Evolutionary conservation across 345 rosid species (phyloP), one percentile per base, ranked within the genome.

Genomic region (Rhodamnia rubescens): DNA sequence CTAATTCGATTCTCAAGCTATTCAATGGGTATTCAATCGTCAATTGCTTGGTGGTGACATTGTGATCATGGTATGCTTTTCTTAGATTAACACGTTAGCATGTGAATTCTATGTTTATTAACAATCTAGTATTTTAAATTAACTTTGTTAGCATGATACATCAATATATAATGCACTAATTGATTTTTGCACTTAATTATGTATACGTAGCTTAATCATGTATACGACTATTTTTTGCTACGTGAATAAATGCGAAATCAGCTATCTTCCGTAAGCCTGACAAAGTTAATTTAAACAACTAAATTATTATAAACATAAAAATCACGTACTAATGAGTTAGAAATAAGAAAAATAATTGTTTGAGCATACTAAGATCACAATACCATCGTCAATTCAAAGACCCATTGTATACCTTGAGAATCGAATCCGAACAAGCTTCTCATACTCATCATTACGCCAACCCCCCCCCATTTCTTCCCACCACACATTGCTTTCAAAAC

Each of bases 401-500:
- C n/a, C 92, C 90, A 85, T 14, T 57, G 69, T 95, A 92, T 56
- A 92, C 94, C 9, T 82, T 87, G 75, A 91, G 90, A 85, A 94
- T 91, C 78, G 85, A 86, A 88, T 85, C 93, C 49, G 90, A 92
- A 97, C 98, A 96, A 95, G 84, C 85, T 90, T 95, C 44, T 89
- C 93, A 22, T 83, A 87, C 80, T 85, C 87, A 5, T 90, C 91
- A 64, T 90, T 91, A 42, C 99, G 92, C 93, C 95, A 93, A 82
- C 95, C 86, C 90, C 93, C 97, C 91, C 89, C 88, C 22, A n/a
- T n/a, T 86, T 91, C 88, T 87, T 91, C 88, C 88, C 91, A 15
- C 90, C 92, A 80, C 87, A 87, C 88, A n/a, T 90, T 92, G 21
- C 88, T 90, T 87, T 96, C 99, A 98, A 96, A 87, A 94, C 92